A percentile compares a stretch with the other conserved stretches of the same genome.
These are phyloP conservation scores for Aspergillus ochraceoroseus DNA, from an alignment of 2,329 filamentous ascomycete species.

Conservation along the genomic window DNA sequence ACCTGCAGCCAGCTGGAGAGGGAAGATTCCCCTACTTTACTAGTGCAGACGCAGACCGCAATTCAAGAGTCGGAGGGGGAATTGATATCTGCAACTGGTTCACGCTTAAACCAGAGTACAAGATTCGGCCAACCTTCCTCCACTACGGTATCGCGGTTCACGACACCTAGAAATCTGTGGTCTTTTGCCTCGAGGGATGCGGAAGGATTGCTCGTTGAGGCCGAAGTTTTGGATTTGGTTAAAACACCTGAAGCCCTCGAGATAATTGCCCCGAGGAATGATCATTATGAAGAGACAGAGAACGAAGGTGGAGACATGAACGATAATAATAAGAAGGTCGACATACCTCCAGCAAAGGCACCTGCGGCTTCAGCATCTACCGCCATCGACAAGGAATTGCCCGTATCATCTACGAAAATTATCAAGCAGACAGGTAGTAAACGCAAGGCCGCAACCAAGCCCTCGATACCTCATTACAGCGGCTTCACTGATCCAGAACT, in stretches of 20 bases:
- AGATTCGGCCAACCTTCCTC: constrained; percentile 8
- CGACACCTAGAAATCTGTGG: constrained; percentile 56
- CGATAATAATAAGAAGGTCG: neutral
- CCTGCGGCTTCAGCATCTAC: no score
- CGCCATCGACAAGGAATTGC: neutral
- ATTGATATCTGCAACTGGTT: constrained; percentile 7
- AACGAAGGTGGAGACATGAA: neutral
- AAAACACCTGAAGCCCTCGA: constrained; percentile 35
- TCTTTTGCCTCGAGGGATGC: constrained; percentile 62
- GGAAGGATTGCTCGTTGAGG: constrained; percentile 59
- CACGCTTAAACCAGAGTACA: neutral
- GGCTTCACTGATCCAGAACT: constrained; percentile 60
- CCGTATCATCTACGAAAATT: neutral
- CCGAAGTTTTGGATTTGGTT: constrained; percentile 58
- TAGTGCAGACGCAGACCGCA: constrained; percentile 31
- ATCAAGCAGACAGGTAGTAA: constrained; percentile 1
- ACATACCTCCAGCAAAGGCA: neutral
- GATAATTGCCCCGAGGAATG: constrained; percentile 6
- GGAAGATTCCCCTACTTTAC: constrained; percentile 64
- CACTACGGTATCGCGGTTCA: constrained; percentile 25
- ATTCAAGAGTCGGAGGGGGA: constrained; percentile 30
- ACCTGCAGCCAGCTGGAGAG: constrained; percentile 76
- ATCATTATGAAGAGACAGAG: constrained; percentile 1
- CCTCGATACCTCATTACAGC: constrained; percentile 54
- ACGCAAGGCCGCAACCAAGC: constrained; percentile 3